Percentiles rank a stretch among this genome's conserved stretches.
Conservation (phyloP, 179 eudicot species). For the Gypsophila paniculata region DNA sequence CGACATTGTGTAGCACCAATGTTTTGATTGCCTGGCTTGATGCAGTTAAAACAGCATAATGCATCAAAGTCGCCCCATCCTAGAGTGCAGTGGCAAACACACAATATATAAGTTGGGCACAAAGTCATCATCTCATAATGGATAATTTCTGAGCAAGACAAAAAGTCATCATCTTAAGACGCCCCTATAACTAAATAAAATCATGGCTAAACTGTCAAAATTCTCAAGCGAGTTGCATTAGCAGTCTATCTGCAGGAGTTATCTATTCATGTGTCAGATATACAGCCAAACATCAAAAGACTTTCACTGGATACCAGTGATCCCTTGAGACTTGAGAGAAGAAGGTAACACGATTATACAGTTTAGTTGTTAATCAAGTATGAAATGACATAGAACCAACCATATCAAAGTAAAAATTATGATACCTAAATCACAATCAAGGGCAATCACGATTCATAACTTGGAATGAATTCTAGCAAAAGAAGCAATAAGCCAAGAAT, state of each 20-base stretch:
- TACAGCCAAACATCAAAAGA: not conserved
- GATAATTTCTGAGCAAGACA: not conserved
- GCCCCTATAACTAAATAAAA: not conserved
- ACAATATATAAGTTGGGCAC: constrained; percentile 2
- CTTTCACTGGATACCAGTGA: not conserved
- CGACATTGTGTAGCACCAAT: constrained; percentile 70
- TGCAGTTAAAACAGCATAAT: constrained; percentile 80
- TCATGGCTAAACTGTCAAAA: not conserved
- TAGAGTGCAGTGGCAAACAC: constrained; percentile 24
- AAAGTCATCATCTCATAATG: not conserved
- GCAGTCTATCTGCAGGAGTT: not conserved
- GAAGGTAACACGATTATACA: not conserved
- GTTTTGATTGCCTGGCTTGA: constrained; percentile 73
- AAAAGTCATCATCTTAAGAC: not conserved
- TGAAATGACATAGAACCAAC: not conserved
- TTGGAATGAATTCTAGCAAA: not conserved
- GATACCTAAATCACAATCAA: not conserved
- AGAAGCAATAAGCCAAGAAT: not conserved
- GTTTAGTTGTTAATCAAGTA: not conserved
- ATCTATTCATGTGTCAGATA: not conserved
- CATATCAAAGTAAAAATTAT: not conserved
- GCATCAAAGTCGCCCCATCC: constrained; percentile 96
- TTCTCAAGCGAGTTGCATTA: not conserved
- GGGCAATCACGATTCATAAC: too few species aligned
- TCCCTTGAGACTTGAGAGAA: not conserved